Base-by-base conservation (phyloP, 495 filamentous ascomycete species). In the Penicillium salamii region DNA sequence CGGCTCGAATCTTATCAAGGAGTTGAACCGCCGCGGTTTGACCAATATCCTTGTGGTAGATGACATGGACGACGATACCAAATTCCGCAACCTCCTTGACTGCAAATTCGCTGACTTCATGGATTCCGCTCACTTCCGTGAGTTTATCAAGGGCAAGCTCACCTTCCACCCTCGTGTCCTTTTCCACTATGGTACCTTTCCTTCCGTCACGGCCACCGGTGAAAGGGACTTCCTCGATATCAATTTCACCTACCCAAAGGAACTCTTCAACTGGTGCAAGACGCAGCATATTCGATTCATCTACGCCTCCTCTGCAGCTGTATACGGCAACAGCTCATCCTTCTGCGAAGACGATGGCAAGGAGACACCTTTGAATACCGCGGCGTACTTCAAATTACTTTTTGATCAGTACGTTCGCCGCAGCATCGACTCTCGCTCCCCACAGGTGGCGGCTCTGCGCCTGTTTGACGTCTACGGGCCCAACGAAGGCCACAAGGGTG, bases 391-490 rank as follows among this genome's bases (percentile, higher is more conserved):
- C 7, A 29, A 48, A 17, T 20, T 48, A 15, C 36, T 48, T 0
- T 40, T 48, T 3, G 45, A 48, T 17, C 24, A 40, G 45, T 48
- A 39, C 14, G 45, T 40, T 2, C 9, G 31, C 2, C 28, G 20
- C 2, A 48, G 32, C 26, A 32, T n/a, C 1, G 35, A 48, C 1
- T 5, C 6, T 3, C 45, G 35, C 35, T 39, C 24, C 2, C 45
- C 35, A 0, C 45, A 48, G 26, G 8, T 39, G 3, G 35, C 18
- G 1, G 45, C 35, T 21, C 35, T 48, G 12, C 45, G 45, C 8
- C 45, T 48, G 2, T 48, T 48, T 13, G 39, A 7, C 4, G 35
- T 48, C 18, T 48, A 48, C 17, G 45, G 45, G 32, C 45, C 45
- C 7, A 24, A 24, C 7, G 45, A 48, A 18, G 24, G 39, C 5